Evolutionary conservation across 148 eudicot genomes (phyloP).

Genomic region (Spergularia bocconei): DNA sequence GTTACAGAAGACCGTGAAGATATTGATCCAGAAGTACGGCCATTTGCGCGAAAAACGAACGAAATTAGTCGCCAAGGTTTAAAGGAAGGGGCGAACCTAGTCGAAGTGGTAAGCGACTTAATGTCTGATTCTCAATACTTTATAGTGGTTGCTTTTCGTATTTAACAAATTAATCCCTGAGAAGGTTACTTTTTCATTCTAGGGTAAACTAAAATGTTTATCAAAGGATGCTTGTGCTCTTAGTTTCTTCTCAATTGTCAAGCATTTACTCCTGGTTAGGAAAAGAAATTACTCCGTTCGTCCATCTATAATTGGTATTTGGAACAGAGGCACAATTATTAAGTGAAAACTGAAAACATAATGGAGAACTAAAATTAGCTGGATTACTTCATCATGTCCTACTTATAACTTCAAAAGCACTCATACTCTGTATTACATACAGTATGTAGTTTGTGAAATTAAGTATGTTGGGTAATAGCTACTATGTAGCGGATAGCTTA

Average conservation of each 20-base stretch:
- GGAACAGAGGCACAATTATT: not conserved
- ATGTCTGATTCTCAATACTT: not conserved
- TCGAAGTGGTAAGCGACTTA: conserved; percentile 71
- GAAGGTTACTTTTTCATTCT: too few relatives aligned
- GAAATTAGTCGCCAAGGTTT: conserved; percentile 85
- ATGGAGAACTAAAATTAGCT: not conserved
- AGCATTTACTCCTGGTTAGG: not conserved
- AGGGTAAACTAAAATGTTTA: not conserved
- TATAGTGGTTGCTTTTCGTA: not conserved
- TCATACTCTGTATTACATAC: not conserved
- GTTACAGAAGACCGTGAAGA: conserved; percentile 81
- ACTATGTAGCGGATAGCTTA: not conserved
- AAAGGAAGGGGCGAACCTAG: conserved; percentile 84
- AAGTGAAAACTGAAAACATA: not conserved
- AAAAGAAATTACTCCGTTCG: not conserved
- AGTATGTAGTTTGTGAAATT: too few relatives aligned
- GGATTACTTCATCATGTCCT: not conserved
- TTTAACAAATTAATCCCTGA: not conserved
- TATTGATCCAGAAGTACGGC: conserved; percentile 75
- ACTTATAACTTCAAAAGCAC: not conserved
- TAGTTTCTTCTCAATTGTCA: not conserved
- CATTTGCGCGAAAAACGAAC: conserved; percentile 83
- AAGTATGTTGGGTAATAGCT: not conserved
- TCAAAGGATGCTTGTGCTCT: not conserved
- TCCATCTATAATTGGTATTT: not conserved